phyloP scores from a whole-genome alignment of 2,329 filamentous ascomycete species.

The Botrytis deweyae region DNA sequence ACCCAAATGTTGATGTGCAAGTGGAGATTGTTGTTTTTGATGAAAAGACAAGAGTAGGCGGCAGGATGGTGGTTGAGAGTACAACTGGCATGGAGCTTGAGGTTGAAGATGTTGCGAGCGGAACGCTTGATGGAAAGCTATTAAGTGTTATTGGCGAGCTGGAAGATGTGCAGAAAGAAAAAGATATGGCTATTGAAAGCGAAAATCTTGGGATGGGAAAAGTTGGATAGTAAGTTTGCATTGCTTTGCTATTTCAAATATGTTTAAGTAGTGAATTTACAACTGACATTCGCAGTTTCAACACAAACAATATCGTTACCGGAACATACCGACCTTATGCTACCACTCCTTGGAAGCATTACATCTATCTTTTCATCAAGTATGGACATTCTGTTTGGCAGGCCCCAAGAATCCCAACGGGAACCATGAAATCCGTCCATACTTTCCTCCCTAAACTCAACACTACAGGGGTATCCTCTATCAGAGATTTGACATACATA shows the following conservation, averaged over 20 bases:
- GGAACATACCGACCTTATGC: slow-evolving; percentile 12
- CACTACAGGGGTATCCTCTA: background rate
- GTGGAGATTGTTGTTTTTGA: slow-evolving; percentile 15
- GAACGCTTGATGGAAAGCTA: background rate
- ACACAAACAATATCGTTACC: background rate
- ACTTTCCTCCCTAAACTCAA: background rate
- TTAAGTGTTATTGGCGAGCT: background rate
- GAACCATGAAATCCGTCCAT: background rate
- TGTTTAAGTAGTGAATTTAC: no score
- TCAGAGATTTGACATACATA: background rate
- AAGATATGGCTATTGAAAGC: background rate
- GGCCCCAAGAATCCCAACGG: background rate
- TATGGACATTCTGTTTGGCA: slow-evolving; percentile 1
- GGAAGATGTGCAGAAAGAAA: background rate
- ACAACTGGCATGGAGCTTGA: background rate
- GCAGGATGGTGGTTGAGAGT: slow-evolving; percentile 12
- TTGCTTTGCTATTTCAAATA: background rate
- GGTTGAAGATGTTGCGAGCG: slow-evolving; percentile 15
- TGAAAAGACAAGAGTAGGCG: slow-evolving; percentile 5
- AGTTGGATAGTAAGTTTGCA: background rate
- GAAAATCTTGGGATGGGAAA: slow-evolving; percentile 8
- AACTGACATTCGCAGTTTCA: background rate
- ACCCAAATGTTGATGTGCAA: background rate
- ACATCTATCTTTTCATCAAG: background rate
- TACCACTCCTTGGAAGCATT: background rate